A percentile compares a stretch with the other conserved stretches of the same genome.
These are phyloP conservation scores for Kazachstania bromeliacearum DNA, from an alignment of 805 yeast genomes.

Conservation along the genomic window DNA sequence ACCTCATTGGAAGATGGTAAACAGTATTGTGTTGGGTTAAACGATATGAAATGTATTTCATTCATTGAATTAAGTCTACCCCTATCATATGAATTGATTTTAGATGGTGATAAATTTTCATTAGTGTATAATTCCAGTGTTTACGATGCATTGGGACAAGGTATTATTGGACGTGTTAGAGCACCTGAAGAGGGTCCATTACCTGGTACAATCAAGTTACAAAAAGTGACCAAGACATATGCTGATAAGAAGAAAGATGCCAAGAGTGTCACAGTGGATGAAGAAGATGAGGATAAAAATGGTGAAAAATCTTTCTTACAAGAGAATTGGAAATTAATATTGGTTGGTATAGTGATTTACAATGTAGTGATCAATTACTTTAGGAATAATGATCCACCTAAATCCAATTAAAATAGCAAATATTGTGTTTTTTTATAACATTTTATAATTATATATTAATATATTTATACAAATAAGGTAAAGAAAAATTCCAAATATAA, in stretches of 20 bases:
- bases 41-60: slow-evolving; percentile 17
- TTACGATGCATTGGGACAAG: background rate
- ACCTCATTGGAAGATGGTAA: slow-evolving; percentile 1
- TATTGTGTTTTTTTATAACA: background rate
- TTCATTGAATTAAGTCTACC: slow-evolving; percentile 16
- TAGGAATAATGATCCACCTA: no score
- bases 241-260: slow-evolving; percentile 19
- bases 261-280: slow-evolving; percentile 6
- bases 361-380: no score
- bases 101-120: slow-evolving; percentile 17
- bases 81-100: slow-evolving; percentile 17
- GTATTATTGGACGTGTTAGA: slow-evolving; percentile 5
- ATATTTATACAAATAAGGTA: background rate
- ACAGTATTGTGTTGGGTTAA: slow-evolving; percentile 17
- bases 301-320: slow-evolving; percentile 20
- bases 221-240: slow-evolving; percentile 26
- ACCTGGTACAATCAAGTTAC: slow-evolving; percentile 18
- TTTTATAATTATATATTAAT: background rate
- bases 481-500: background rate
- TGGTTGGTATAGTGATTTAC: slow-evolving; percentile 21
- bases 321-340: slow-evolving; percentile 26
- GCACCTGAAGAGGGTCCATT: slow-evolving; percentile 15
- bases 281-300: slow-evolving; percentile 12
- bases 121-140: slow-evolving; percentile 9
- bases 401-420: no score